These are phyloP conservation scores for Geum urbanum DNA, from an alignment of 306 rosid genomes.

Conservation along the genomic window DNA sequence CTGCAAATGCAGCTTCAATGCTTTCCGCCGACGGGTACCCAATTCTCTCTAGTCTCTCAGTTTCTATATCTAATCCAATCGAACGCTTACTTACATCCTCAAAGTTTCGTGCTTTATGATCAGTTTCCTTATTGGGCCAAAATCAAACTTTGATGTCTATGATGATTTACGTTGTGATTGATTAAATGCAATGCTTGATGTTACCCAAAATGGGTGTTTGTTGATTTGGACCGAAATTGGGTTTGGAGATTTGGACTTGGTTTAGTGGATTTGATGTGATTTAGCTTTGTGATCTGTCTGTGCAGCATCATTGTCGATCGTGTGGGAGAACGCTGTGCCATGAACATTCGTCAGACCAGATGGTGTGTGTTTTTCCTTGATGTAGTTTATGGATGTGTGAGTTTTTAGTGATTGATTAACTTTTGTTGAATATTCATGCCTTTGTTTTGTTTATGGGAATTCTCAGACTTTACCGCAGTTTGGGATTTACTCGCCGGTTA, in stretches of 20 bases:
- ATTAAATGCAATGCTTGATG: background rate
- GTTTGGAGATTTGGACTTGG: background rate
- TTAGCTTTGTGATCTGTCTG: background rate
- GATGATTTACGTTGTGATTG: background rate
- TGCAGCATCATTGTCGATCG: conserved; percentile 94
- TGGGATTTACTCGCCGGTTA: conserved; percentile 64
- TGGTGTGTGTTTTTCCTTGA: conserved; percentile 33
- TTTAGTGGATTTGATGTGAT: background rate
- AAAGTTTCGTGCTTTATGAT: background rate
- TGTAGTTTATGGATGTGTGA: background rate
- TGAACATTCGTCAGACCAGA: conserved; percentile 86
- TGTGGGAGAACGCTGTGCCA: conserved; percentile 91
- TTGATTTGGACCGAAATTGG: background rate
- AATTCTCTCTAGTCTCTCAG: background rate
- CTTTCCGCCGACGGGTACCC: conserved; percentile 90
- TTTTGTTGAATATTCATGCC: conserved; percentile 18
- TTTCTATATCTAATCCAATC: background rate
- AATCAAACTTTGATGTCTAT: background rate
- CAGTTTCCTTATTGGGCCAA: background rate
- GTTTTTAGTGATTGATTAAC: conserved; percentile 14
- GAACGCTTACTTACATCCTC: background rate
- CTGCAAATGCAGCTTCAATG: conserved; percentile 91
- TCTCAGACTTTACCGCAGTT: conserved; percentile 84
- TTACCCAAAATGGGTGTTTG: background rate
- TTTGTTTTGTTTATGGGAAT: conserved; percentile 9